Conservation (phyloP, 1,284 basidiomycete species). For the Marasmius tenuissimus region DNA sequence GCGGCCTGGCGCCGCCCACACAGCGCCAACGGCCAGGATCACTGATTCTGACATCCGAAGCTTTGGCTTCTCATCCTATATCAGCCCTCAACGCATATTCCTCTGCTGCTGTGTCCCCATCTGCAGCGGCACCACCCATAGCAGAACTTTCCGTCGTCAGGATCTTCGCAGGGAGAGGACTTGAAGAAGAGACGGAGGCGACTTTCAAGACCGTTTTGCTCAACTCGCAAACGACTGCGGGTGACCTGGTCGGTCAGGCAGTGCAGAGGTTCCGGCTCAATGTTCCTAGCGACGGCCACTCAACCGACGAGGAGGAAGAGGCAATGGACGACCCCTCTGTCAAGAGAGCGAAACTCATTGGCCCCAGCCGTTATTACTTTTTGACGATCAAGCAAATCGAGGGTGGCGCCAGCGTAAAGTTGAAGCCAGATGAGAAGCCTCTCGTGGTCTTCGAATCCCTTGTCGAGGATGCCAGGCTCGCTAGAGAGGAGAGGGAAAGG, state of each 20-base stretch:
- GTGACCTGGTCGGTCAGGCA: slow-evolving; percentile 87
- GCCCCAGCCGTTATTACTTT: slow-evolving; percentile 60
- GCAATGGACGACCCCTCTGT: slow-evolving; percentile 62
- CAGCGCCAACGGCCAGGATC: slow-evolving; percentile 69
- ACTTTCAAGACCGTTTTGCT: slow-evolving; percentile 98
- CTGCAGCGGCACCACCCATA: not conserved
- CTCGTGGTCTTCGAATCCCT: slow-evolving; percentile 85
- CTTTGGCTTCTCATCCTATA: slow-evolving; percentile 40
- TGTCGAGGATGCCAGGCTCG: slow-evolving; percentile 74
- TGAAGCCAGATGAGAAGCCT: slow-evolving; percentile 76
- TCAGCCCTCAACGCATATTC: slow-evolving; percentile 80
- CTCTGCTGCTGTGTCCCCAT: slow-evolving; percentile 40
- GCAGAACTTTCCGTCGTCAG: slow-evolving; percentile 84
- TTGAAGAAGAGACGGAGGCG: slow-evolving; percentile 76
- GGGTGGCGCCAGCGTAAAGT: slow-evolving; percentile 68
- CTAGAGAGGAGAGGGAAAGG: not conserved
- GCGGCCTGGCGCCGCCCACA: slow-evolving; percentile 51
- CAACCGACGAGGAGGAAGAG: slow-evolving; percentile 23
- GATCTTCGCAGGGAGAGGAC: slow-evolving; percentile 87
- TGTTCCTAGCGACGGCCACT: slow-evolving; percentile 21
- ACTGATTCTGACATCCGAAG: slow-evolving; percentile 61
- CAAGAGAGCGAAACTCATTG: slow-evolving; percentile 16
- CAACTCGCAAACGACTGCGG: slow-evolving; percentile 81
- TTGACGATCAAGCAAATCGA: slow-evolving; percentile 92
- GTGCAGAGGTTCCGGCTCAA: slow-evolving; percentile 90